Conservation (phyloP, 2,329 filamentous ascomycete species). For the Diaporthe humulicola region DNA sequence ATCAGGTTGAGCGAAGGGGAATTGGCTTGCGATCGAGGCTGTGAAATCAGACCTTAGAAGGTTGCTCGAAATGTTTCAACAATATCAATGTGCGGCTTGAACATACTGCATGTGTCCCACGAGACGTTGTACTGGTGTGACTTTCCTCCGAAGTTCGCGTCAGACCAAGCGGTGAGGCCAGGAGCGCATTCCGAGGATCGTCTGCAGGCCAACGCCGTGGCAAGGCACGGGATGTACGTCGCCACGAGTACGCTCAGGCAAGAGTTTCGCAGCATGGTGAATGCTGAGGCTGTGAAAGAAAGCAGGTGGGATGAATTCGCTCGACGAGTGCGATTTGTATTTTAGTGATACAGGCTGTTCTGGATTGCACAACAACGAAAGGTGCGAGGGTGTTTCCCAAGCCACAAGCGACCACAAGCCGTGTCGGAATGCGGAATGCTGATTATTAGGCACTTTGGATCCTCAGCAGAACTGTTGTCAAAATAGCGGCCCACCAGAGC, state of each 20-base stretch:
- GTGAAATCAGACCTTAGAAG: not conserved
- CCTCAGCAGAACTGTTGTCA: not conserved
- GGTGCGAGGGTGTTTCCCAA: too few relatives aligned
- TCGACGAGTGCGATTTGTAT: too few relatives aligned
- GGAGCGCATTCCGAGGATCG: conserved; percentile 4
- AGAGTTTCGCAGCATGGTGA: not conserved
- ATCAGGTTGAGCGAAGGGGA: conserved; percentile 19
- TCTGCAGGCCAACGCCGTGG: conserved; percentile 8
- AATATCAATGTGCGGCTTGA: fast-evolving
- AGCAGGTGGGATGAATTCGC: too few relatives aligned
- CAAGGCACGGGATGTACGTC: not conserved
- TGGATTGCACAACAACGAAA: not conserved
- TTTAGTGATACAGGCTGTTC: not conserved
- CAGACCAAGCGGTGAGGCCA: conserved; percentile 33
- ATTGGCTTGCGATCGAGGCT: conserved; percentile 37
- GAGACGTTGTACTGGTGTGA: conserved; percentile 36
- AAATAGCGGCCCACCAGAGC: not conserved
- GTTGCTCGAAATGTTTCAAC: not conserved
- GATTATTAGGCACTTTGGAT: not conserved
- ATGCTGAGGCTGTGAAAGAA: not conserved
- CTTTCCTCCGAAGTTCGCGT: conserved; percentile 35
- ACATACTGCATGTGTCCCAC: conserved; percentile 36
- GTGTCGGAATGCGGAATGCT: too few relatives aligned
- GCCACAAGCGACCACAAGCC: not conserved
- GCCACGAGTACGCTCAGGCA: not conserved